Base-by-base conservation (phyloP, 768 basidiomycete species). In the Amylocystis lapponica region DNA sequence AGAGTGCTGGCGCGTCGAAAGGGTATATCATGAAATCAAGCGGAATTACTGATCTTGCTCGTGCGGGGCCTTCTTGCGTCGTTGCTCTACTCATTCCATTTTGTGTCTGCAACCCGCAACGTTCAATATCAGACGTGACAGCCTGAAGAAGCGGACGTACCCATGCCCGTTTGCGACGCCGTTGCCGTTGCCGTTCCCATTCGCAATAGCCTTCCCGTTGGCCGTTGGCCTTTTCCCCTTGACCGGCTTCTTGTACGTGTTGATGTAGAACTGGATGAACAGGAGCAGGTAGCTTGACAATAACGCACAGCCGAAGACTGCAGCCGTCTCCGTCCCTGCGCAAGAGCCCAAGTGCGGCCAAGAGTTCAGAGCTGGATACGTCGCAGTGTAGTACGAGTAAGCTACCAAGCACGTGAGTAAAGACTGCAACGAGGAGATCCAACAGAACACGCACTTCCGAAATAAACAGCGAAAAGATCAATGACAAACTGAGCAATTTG, bases 401-500 rank as follows among this genome's bases (percentile, higher is more conserved):
- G 88, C 84, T 71, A 40, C n/a, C 8, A 36, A 22, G 22, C 33
- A 27, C 11, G 21, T 36, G 5, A 32, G 9, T 4, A 3, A 2
- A 23, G 13, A 19, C 14, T 2, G 11, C 11, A 8, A 7, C 47
- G 2, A 29, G 22, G 44, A 26, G 43, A 4, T 21, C 4, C n/a
- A n/a, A n/a, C n/a, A n/a, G 33, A 3, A 41, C 7, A 83, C 93
- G 55, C 60, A 90, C 94, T 93, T 59, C 90, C 96, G 54, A 94
- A 96, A 74, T 96, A 98, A 49, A 94, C 89, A 44, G 86, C 68
- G 63, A 76, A 76, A 16, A 99, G 68, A 67, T 99, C 95, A 58
- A 98, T 82, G 50, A 98, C 66, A 62, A 98, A 99, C 67, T 99
- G 96, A 19, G 75, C 75, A 56, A 99, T 99, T 70, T 99, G 96